A percentile compares a stretch with the other conserved stretches of the same genome.
Conservation (phyloP, 129 eudicot species). For the Lactuca saligna region DNA sequence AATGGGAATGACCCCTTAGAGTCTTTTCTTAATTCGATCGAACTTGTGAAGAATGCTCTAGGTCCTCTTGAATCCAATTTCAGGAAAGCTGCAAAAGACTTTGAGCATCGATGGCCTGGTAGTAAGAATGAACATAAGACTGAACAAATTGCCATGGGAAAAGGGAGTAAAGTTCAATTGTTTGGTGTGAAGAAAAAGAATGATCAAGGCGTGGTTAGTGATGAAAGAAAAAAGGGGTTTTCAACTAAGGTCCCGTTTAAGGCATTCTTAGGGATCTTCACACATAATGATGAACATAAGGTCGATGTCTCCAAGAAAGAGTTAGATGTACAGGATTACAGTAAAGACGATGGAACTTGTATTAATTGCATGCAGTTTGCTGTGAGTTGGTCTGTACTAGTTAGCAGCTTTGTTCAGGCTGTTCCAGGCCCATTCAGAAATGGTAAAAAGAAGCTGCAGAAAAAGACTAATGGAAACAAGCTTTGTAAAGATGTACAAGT, state of each 20-base stretch:
- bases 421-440: conserved; percentile 55
- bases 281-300: conserved; percentile 35
- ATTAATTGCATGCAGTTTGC: conserved; percentile 74
- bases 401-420: conserved; percentile 68
- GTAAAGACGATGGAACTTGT: conserved; percentile 51
- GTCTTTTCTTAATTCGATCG: conserved; percentile 56
- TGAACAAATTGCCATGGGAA: conserved; percentile 7
- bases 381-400: conserved; percentile 65
- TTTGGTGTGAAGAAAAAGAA: conserved; percentile 34
- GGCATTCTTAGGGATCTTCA: conserved; percentile 51
- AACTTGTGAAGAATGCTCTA: conserved; percentile 57
- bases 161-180: conserved; percentile 23
- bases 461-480: conserved; percentile 33
- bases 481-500: conserved; percentile 9
- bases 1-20: conserved; percentile 69
- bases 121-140: conserved; percentile 33
- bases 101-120: conserved; percentile 64
- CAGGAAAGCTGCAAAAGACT: conserved; percentile 57
- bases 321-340: conserved; percentile 33
- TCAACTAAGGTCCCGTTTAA: conserved; percentile 42
- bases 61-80: conserved; percentile 71
- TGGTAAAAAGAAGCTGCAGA: conserved; percentile 60
- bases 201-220: conserved; percentile 29
- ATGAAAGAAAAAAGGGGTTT: conserved; percentile 47
- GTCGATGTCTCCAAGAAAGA: conserved; percentile 35